Evolutionary conservation across 805 yeast species (phyloP).

Genomic region (Teunomyces gatunensis): DNA sequence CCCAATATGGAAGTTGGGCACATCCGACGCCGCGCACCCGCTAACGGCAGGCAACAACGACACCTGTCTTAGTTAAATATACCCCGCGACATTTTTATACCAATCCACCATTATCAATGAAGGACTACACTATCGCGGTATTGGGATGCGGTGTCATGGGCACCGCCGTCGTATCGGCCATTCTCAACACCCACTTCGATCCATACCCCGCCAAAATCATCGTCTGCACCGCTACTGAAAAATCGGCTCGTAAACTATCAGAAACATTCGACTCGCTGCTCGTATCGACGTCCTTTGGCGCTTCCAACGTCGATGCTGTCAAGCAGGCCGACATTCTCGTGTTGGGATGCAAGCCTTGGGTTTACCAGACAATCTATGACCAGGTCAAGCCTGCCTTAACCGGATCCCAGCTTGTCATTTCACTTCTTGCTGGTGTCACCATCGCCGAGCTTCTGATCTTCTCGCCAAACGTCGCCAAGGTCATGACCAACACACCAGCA

Average conservation of each 20-base stretch:
- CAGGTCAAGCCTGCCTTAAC: conserved; percentile 46
- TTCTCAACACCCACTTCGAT: conserved; percentile 46
- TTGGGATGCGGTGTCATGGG: conserved; percentile 97
- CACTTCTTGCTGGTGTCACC: conserved; percentile 92
- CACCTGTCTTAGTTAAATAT: background rate
- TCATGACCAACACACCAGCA: conserved; percentile 99
- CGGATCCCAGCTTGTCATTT: conserved; percentile 62
- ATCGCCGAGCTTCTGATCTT: conserved; percentile 59
- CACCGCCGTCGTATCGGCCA: conserved; percentile 83
- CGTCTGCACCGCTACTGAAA: conserved; percentile 68
- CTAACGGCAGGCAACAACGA: conserved; percentile 4
- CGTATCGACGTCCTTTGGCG: conserved; percentile 49
- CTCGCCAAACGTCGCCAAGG: conserved; percentile 68
- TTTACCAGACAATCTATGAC: conserved; percentile 60
- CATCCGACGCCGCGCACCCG: background rate
- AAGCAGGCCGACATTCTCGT: conserved; percentile 65
- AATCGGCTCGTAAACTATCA: conserved; percentile 44
- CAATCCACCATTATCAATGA: conserved; percentile 10
- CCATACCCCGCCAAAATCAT: conserved; percentile 70
- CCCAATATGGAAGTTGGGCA: background rate
- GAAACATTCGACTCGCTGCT: conserved; percentile 38
- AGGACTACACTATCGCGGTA: conserved; percentile 62
- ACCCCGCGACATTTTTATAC: background rate
- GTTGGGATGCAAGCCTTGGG: conserved; percentile 86
- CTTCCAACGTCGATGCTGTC: conserved; percentile 57